These are phyloP conservation scores for Fraxinus platypoda DNA, from an alignment of 305 asterid species.

Conservation along the genomic window DNA sequence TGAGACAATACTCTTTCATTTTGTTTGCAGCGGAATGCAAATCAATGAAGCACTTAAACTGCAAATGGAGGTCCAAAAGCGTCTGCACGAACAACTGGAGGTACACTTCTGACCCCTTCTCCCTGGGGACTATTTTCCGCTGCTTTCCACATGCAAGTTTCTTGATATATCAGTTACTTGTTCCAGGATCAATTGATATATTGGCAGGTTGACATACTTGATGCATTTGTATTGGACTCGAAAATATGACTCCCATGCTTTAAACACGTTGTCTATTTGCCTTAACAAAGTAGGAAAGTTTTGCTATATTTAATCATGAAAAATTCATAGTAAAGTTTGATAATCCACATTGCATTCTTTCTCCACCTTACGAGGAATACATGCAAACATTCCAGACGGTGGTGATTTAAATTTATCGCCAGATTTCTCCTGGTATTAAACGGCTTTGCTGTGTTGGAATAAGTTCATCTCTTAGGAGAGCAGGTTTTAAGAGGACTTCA, in stretches of 20 bases:
- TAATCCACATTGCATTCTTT: not conserved
- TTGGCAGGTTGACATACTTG: not conserved
- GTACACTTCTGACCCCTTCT: constrained; percentile 28
- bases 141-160: not conserved
- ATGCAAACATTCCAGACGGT: not conserved
- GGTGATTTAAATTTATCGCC: not conserved
- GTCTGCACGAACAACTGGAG: constrained; percentile 51
- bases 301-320: not conserved
- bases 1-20: not conserved
- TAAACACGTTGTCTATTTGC: not conserved
- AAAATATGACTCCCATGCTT: not conserved
- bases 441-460: not conserved
- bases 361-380: not conserved
- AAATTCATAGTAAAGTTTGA: not conserved
- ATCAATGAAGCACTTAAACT: constrained; percentile 48
- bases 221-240: not conserved
- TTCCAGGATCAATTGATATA: not conserved
- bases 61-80: constrained; percentile 55
- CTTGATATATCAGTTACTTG: not conserved
- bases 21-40: constrained; percentile 42
- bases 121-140: not conserved
- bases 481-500: not conserved
- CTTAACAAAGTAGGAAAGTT: not conserved
- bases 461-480: not conserved
- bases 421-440: not conserved